phyloP scores from a whole-genome alignment of 495 filamentous ascomycete species.

The Talaromyces thailandensis region DNA sequence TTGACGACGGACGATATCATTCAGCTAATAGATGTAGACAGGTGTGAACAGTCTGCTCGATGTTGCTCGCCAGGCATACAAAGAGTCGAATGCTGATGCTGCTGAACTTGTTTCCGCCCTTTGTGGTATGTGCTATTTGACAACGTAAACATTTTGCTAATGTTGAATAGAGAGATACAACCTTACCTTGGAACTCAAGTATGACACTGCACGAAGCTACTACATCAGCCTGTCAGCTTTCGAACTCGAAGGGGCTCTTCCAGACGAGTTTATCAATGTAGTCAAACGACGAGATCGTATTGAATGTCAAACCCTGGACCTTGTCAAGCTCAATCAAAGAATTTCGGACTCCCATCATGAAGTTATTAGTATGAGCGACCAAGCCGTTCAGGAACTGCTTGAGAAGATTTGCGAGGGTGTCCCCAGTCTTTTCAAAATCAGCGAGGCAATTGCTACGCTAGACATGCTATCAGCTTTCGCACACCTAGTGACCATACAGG shows the following conservation, averaged over 20 bases:
- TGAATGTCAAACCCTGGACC: slow-evolving; percentile 77
- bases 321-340: slow-evolving; percentile 68
- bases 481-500: slow-evolving; percentile 63
- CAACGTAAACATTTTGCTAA: slow-evolving; percentile 15
- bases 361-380: slow-evolving; percentile 65
- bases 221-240: slow-evolving; percentile 60
- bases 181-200: slow-evolving; percentile 58
- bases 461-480: slow-evolving; percentile 88
- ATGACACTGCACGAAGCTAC: slow-evolving; percentile 68
- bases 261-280: slow-evolving; percentile 69
- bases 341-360: slow-evolving; percentile 74
- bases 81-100: slow-evolving; percentile 72
- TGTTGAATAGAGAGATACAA: slow-evolving; percentile 42
- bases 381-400: slow-evolving; percentile 60
- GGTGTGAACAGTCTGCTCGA: slow-evolving; percentile 82
- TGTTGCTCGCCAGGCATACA: slow-evolving; percentile 77
- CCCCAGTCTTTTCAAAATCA: slow-evolving; percentile 62
- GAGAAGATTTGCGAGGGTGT: slow-evolving; percentile 57
- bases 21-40: slow-evolving; percentile 40
- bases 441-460: slow-evolving; percentile 79
- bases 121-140: slow-evolving; percentile 32
- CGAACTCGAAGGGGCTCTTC: slow-evolving; percentile 56
- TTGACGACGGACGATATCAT: background rate
- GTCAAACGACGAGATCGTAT: slow-evolving; percentile 61
- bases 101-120: slow-evolving; percentile 59